Percentiles rank a stretch among this genome's conserved stretches.
Conservation (phyloP, 129 eudicot genomes). For the Pittosporum tobira region DNA sequence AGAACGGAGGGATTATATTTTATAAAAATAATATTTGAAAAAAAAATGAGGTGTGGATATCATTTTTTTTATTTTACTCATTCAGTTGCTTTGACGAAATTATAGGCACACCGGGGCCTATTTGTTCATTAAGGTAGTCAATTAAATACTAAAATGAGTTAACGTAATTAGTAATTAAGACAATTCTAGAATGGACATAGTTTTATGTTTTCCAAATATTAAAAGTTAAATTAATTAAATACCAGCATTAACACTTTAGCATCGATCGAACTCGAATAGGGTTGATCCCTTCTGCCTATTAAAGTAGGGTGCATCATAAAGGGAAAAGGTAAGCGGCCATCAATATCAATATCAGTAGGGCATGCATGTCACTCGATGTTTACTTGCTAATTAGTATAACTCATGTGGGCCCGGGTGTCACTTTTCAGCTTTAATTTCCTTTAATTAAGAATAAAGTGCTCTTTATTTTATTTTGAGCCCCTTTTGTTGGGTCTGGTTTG, state of each 20-base stretch:
- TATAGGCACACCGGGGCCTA: background rate
- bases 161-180: background rate
- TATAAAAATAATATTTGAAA: no score
- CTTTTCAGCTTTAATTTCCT: conserved; percentile 20
- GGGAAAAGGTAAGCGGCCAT: conserved; percentile 1
- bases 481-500: background rate
- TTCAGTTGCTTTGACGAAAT: background rate
- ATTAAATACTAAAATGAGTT: background rate
- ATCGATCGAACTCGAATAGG: background rate
- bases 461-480: conserved; percentile 4
- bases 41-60: background rate
- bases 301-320: conserved; percentile 1
- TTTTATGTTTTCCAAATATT: background rate
- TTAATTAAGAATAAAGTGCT: conserved; percentile 12
- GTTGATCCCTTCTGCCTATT: background rate
- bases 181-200: background rate
- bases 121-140: background rate
- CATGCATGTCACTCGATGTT: conserved; percentile 7
- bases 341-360: conserved; percentile 5
- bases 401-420: background rate
- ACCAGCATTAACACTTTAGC: no score
- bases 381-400: background rate
- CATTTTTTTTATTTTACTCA: background rate
- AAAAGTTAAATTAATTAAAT: background rate
- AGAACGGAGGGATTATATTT: no score